Evolutionary conservation across 2,329 filamentous ascomycete species (phyloP).

Genomic region (Rhinocladiella similis): DNA sequence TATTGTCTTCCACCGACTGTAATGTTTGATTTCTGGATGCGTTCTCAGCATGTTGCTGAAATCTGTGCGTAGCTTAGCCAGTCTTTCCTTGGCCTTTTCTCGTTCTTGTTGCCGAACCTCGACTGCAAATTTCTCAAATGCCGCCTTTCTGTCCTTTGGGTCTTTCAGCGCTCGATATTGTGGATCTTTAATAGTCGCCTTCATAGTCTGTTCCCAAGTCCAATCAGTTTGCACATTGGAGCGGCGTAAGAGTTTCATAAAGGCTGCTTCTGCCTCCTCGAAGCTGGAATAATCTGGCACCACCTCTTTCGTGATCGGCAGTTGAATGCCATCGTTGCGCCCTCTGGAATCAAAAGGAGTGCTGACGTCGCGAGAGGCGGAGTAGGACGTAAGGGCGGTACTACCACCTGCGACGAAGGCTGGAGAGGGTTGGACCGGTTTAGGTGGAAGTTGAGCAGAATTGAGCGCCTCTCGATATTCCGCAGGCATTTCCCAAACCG

Average conservation of each 20-base stretch:
- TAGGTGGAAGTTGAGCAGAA: conserved; percentile 48
- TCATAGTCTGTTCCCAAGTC: conserved; percentile 88
- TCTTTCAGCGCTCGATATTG: conserved; percentile 93
- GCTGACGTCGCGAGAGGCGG: conserved; percentile 44
- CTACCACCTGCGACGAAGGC: conserved; percentile 61
- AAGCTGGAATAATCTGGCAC: conserved; percentile 76
- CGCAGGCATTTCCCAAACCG: conserved; percentile 92
- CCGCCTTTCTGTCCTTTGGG: conserved; percentile 82
- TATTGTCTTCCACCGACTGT: conserved; percentile 95
- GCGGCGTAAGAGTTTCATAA: conserved; percentile 83
- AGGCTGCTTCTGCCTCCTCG: conserved; percentile 91
- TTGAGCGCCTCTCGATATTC: conserved; percentile 74
- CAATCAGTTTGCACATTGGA: conserved; percentile 86
- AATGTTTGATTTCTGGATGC: conserved; percentile 95
- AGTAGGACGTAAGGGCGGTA: conserved; percentile 43
- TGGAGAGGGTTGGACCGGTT: conserved; percentile 47
- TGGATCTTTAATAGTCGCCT: conserved; percentile 81
- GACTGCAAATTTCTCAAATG: conserved; percentile 92
- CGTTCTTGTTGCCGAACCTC: conserved; percentile 91
- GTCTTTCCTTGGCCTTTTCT: conserved; percentile 87
- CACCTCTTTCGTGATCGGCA: conserved; percentile 42
- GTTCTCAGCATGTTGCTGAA: conserved; percentile 95
- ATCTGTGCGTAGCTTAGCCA: conserved; percentile 87
- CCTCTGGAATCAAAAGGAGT: conserved; percentile 49
- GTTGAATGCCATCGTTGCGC: conserved; percentile 43